These are phyloP conservation scores for Scalesia atractyloides DNA, from an alignment of 129 eudicot species.

Conservation along the genomic window DNA sequence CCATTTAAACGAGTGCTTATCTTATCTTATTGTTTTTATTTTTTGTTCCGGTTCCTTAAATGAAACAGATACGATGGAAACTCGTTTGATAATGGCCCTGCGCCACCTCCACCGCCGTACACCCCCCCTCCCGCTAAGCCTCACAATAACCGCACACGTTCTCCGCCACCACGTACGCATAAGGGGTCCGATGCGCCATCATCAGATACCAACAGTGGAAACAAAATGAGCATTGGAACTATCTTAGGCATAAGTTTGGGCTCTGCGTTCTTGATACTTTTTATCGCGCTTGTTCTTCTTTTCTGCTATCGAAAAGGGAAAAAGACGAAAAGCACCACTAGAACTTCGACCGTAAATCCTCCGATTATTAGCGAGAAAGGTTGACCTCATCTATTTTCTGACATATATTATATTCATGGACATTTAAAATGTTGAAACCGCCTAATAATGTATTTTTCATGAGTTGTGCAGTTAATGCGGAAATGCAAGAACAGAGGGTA, in stretches of 20 bases:
- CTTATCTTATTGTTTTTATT: not conserved
- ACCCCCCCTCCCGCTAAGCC: conserved; percentile 93
- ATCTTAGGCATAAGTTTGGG: conserved; percentile 77
- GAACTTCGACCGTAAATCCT: conserved; percentile 53
- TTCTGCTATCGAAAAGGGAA: conserved; percentile 57
- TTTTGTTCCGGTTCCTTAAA: not conserved
- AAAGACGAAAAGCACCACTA: conserved; percentile 43
- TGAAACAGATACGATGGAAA: conserved; percentile 79
- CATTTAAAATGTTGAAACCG: not conserved
- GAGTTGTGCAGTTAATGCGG: conserved; percentile 53
- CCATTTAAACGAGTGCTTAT: not conserved
- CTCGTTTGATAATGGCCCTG: conserved; percentile 87
- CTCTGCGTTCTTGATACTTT: conserved; percentile 45
- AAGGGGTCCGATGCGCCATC: conserved; percentile 42
- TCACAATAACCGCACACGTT: conserved; percentile 40
- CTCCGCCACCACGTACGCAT: conserved; percentile 52
- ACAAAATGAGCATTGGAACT: conserved; percentile 53
- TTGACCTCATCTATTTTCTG: conserved; percentile 15
- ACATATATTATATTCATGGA: not conserved
- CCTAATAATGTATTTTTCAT: conserved; percentile 12
- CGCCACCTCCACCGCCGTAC: conserved; percentile 98
- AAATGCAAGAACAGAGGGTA: conserved; percentile 79
- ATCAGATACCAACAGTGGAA: conserved; percentile 37
- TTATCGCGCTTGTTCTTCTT: conserved; percentile 54
- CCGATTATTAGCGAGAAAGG: conserved; percentile 63